These are phyloP conservation scores for Diutina mesorugosa DNA, from an alignment of 1,139 yeast genomes.

Conservation along the genomic window DNA sequence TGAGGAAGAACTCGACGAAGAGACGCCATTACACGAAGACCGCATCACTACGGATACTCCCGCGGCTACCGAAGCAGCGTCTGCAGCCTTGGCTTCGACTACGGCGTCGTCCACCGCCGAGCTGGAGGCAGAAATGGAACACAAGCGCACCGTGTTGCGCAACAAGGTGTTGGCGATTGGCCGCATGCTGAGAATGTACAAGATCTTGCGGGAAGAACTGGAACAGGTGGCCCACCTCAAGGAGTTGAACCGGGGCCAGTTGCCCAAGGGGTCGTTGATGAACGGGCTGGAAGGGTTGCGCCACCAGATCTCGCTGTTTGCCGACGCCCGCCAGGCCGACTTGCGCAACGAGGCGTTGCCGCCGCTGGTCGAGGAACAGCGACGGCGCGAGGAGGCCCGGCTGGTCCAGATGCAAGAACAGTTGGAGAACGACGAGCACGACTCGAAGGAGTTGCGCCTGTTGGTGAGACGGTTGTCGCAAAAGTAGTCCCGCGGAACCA, in stretches of 20 bases:
- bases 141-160: slow-evolving; percentile 52
- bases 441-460: slow-evolving; percentile 23
- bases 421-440: slow-evolving; percentile 21
- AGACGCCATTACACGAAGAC: slow-evolving; percentile 16
- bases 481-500: background rate
- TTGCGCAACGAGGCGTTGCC: slow-evolving; percentile 80
- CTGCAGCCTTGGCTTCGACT: background rate
- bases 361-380: slow-evolving; percentile 55
- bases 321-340: slow-evolving; percentile 78
- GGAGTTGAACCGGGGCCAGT: slow-evolving; percentile 44
- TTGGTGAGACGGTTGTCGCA: slow-evolving; percentile 27
- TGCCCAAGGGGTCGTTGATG: slow-evolving; percentile 82
- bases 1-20: slow-evolving; percentile 85
- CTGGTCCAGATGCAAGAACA: slow-evolving; percentile 27
- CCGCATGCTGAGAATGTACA: slow-evolving; percentile 86
- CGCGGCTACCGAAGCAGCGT: slow-evolving; percentile 3
- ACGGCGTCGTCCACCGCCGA: background rate
- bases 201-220: slow-evolving; percentile 77
- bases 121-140: slow-evolving; percentile 14
- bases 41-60: slow-evolving; percentile 18
- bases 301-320: slow-evolving; percentile 60
- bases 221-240: slow-evolving; percentile 79
- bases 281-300: slow-evolving; percentile 76
- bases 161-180: slow-evolving; percentile 93
- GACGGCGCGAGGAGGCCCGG: slow-evolving; percentile 32